These are phyloP conservation scores for Casuarina glauca DNA, from an alignment of 306 rosid species.

Conservation along the genomic window DNA sequence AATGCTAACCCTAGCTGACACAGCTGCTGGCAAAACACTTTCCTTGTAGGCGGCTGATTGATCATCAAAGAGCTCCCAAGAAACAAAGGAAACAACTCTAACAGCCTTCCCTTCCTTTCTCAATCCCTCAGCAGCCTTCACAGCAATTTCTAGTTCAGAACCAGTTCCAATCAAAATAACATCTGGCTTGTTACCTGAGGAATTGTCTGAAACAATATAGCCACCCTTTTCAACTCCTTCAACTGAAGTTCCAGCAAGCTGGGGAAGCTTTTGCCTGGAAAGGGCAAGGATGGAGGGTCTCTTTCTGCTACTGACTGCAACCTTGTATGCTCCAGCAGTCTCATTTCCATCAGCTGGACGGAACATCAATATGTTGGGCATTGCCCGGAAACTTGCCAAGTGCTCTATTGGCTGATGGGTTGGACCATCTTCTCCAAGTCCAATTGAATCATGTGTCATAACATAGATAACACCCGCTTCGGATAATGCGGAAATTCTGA, in stretches of 20 bases:
- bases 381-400: slow-evolving; percentile 96
- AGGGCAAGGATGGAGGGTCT: slow-evolving; percentile 97
- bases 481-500: slow-evolving; percentile 80
- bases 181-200: slow-evolving; percentile 91
- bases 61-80: slow-evolving; percentile 91
- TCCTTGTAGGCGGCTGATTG: slow-evolving; percentile 94
- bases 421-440: slow-evolving; percentile 99
- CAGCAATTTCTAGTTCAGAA: slow-evolving; percentile 91
- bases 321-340: slow-evolving; percentile 96
- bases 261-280: slow-evolving; percentile 83
- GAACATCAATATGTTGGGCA: slow-evolving; percentile 96
- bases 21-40: slow-evolving; percentile 82
- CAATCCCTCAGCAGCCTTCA: slow-evolving; percentile 83
- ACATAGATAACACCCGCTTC: slow-evolving; percentile 80
- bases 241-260: slow-evolving; percentile 79
- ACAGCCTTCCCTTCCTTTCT: slow-evolving; percentile 93
- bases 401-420: slow-evolving; percentile 99
- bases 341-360: slow-evolving; percentile 98
- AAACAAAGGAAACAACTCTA: slow-evolving; percentile 82
- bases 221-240: slow-evolving; percentile 96
- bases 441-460: slow-evolving; percentile 98
- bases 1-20: slow-evolving; percentile 95
- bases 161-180: slow-evolving; percentile 93
- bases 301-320: slow-evolving; percentile 73
- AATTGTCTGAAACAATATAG: slow-evolving; percentile 79